Evolutionary conservation across 2,329 filamentous ascomycete genomes (phyloP), one percentile per base, ranked within the genome.

Genomic region (Tolypocladium inflatum): DNA sequence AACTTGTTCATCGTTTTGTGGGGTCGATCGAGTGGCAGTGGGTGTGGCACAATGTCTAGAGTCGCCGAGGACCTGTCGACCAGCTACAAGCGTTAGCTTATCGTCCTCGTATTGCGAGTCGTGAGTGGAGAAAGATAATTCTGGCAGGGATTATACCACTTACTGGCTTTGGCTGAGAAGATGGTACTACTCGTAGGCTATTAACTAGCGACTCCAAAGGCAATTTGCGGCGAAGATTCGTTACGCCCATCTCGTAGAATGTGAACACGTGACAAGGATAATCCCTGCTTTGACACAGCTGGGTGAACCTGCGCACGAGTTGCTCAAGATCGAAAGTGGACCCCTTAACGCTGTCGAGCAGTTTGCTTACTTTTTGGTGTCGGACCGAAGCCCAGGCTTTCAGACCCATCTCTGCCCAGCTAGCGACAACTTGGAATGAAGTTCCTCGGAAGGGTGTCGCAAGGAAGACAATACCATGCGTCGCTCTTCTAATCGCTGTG

Each of bases 1-100:
- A 70, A 70, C 39, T 70, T 70, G 26, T 70, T 70, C 60, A 67
- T 68, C 37, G 62, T 50, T 30, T 45, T 45, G 52, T 70, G 67
- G 17, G 48, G 2, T 55, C 64, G 63, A 54, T 65, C 53, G 10
- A 70, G 62, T n/a, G 59, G 54, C 45, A 68, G 3, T 17, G 65
- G 65, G 8, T 66, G 7, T n/a, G 8, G 19, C 17, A 68, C 62
- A 1, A 66, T 66, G 19, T 68, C 51, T 7, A 70, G 60, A 33
- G 59, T 63, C 15, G 64, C 66, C 0, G 65, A 70, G 38, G 37
- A 50, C 4, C 43, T 45, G 45, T 64, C 58, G 21, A 70, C 64
- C 41, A 70, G 55, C 66, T 70, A 43, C 7, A 15, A 58, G 17
- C 3, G 54, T 55, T 21, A 57, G 35, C 48, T n/a, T n/a, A n/a